phyloP scores from a whole-genome alignment of 257 asterid species.

The Handroanthus guayacan region DNA sequence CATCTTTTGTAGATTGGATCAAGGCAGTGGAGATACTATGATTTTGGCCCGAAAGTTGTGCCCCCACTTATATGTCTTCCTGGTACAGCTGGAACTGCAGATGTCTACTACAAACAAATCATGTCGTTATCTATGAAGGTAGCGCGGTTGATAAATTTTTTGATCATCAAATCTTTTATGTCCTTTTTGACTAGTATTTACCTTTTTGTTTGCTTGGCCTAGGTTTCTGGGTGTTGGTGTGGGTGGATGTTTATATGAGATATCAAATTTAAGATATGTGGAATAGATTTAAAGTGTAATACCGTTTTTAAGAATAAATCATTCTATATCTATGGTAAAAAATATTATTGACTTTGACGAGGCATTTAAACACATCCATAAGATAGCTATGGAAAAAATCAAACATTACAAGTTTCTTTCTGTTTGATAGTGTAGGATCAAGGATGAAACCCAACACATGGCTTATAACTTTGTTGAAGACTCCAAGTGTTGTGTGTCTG shows the following conservation, averaged over 20 bases:
- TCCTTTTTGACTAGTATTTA: neutral
- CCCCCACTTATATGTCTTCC: slow-evolving; percentile 98
- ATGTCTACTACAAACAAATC: slow-evolving; percentile 94
- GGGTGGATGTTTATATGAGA: slow-evolving; percentile 14
- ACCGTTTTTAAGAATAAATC: neutral
- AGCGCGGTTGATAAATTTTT: slow-evolving; percentile 27
- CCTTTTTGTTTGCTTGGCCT: slow-evolving; percentile 1
- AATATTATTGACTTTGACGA: neutral
- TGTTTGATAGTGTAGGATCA: neutral
- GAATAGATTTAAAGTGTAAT: neutral
- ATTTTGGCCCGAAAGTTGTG: slow-evolving; percentile 93
- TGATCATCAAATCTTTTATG: slow-evolving; percentile 4
- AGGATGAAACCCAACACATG: neutral
- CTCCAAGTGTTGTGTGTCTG: slow-evolving; percentile 11
- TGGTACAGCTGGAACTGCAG: slow-evolving; percentile 94
- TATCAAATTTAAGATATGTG: neutral
- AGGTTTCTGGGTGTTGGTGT: slow-evolving; percentile 22
- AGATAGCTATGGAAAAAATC: neutral
- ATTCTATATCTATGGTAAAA: neutral
- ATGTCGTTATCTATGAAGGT: slow-evolving; percentile 98
- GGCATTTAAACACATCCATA: slow-evolving; percentile 19
- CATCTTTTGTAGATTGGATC: slow-evolving; percentile 72
- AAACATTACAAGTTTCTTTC: neutral
- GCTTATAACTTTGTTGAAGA: neutral
- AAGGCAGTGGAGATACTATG: slow-evolving; percentile 98